Evolutionary conservation across 306 rosid species (phyloP).

Genomic region (Sophora flavescens): DNA sequence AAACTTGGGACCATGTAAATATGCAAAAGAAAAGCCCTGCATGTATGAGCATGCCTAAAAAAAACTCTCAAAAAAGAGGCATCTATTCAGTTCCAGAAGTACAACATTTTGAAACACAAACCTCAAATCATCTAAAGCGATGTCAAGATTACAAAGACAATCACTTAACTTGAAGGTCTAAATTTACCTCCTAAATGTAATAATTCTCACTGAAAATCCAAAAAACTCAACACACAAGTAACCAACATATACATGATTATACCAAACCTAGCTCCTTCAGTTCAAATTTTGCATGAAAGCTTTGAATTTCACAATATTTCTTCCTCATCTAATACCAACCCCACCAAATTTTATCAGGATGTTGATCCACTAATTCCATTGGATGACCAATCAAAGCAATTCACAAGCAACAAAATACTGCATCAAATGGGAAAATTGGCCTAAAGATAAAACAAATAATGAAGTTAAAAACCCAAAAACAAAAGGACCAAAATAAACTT

Average conservation of each 20-base stretch:
- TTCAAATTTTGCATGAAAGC: conserved; percentile 30
- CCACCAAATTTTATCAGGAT: conserved; percentile 4
- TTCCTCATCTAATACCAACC: conserved; percentile 20
- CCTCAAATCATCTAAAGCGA: conserved; percentile 30
- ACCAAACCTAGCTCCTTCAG: conserved; percentile 4
- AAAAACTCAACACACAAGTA: neutral
- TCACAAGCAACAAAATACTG: conserved; percentile 27
- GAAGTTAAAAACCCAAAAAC: conserved; percentile 10
- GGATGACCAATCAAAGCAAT: conserved; percentile 21
- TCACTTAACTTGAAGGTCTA: conserved; percentile 15
- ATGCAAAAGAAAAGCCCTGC: neutral
- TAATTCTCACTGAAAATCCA: neutral
- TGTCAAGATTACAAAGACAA: conserved; percentile 18
- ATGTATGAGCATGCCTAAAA: neutral
- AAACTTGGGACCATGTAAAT: neutral
- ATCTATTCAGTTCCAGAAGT: conserved; percentile 14
- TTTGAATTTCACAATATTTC: neutral
- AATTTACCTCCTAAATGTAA: conserved; percentile 18
- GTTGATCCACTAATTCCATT: conserved; percentile 27
- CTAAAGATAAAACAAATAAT: neutral
- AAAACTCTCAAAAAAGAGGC: neutral
- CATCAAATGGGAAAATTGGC: neutral
- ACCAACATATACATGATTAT: conserved; percentile 14
- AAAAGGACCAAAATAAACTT: conserved; percentile 40
- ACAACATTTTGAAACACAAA: conserved; percentile 40